Evolutionary conservation across 2,329 filamentous ascomycete species (phyloP).

Genomic region (Escovopsis sp.): DNA sequence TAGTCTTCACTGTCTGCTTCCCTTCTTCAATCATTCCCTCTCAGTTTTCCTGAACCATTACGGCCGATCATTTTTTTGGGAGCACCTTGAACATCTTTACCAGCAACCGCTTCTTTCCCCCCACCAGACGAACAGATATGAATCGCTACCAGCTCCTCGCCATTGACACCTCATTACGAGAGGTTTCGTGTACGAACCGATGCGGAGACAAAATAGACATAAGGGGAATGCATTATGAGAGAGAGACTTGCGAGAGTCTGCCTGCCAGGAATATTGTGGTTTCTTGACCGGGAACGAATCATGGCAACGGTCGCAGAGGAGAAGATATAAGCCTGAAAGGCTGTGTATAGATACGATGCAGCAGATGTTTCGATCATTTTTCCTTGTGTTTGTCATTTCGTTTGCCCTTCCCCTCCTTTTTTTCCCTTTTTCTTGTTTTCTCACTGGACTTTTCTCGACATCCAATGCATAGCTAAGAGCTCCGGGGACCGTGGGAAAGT

Average conservation of each 20-base stretch:
- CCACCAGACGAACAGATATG: not conserved
- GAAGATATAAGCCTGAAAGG: not conserved
- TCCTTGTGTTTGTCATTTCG: not conserved
- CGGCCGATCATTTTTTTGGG: no score
- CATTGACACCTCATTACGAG: slow-evolving; percentile 12
- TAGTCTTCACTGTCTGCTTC: no score
- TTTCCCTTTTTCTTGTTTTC: slow-evolving; percentile 6
- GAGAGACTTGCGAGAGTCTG: slow-evolving; percentile 2
- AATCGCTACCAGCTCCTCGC: no score
- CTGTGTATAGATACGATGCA: slow-evolving; percentile 2
- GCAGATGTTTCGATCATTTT: not conserved
- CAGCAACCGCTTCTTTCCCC: no score
- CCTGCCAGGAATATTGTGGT: not conserved
- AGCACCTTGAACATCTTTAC: no score
- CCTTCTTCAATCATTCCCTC: no score
- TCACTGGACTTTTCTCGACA: no score
- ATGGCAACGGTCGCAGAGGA: not conserved
- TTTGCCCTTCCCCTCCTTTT: slow-evolving; percentile 1
- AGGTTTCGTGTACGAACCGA: slow-evolving; percentile 18
- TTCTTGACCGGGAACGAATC: not conserved
- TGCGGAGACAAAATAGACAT: slow-evolving; percentile 15
- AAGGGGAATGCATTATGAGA: slow-evolving; percentile 13
- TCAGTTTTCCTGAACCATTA: no score
- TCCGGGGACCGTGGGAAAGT: not conserved
- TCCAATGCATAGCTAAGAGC: no score